Percentiles rank a stretch among this genome's conserved stretches.
These are phyloP conservation scores for Dioscorea cayenensis DNA, from an alignment of 116 monocot species.

Conservation along the genomic window DNA sequence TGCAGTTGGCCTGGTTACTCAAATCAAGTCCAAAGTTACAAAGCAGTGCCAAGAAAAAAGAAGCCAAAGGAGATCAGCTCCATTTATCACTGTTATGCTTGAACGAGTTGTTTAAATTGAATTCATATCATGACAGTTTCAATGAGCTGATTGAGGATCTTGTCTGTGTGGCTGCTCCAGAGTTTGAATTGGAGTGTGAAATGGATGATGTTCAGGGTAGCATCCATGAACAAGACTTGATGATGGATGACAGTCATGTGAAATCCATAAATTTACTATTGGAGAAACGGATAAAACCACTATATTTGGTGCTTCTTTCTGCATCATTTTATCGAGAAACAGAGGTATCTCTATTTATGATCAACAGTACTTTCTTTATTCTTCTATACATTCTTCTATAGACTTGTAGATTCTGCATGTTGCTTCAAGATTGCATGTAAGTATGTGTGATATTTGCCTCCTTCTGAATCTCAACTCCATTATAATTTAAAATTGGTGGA, in stretches of 20 bases:
- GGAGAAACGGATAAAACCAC: constrained; percentile 51
- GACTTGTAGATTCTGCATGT: too few relatives aligned
- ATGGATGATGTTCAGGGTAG: constrained; percentile 3
- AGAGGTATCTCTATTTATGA: constrained; percentile 47
- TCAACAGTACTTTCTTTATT: background rate
- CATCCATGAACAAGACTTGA: constrained; percentile 8
- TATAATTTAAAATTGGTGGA: too few relatives aligned
- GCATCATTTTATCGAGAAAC: constrained; percentile 48
- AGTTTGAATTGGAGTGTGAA: constrained; percentile 19
- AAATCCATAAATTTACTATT: constrained; percentile 38
- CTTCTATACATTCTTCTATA: background rate
- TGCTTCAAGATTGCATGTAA: too few relatives aligned
- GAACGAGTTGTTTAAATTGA: constrained; percentile 53
- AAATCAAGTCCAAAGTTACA: constrained; percentile 34
- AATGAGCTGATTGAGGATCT: constrained; percentile 45
- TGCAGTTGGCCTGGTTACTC: constrained; percentile 52
- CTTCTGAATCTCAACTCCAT: too few relatives aligned
- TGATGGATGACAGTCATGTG: constrained; percentile 6
- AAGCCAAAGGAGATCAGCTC: constrained; percentile 30
- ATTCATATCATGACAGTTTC: constrained; percentile 15
- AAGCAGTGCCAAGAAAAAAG: constrained; percentile 40
- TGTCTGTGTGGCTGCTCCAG: constrained; percentile 18
- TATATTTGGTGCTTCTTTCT: constrained; percentile 37
- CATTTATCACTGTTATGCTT: constrained; percentile 56
- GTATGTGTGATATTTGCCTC: too few relatives aligned